Evolutionary conservation across 495 filamentous ascomycete species (phyloP), one percentile per base, ranked within the genome.

Genomic region (Neurospora tetraspora): DNA sequence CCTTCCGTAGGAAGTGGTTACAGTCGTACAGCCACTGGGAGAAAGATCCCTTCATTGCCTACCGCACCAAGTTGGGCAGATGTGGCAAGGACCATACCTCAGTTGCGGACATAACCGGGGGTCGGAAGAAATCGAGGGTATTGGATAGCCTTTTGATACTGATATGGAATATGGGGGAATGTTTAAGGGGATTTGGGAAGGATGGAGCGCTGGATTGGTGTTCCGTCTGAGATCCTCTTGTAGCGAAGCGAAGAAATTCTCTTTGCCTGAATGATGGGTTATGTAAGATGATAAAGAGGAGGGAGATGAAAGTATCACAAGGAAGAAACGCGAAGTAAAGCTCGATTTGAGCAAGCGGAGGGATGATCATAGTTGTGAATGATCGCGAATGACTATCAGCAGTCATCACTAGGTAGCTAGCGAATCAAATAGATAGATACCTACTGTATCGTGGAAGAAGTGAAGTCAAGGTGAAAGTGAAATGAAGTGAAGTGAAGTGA

Each of bases 31-130:
- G 59, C 45, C 2, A 39, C 23, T 61, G 12, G 18, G n/a, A 38
- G 75, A 7, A 73, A 65, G 39, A 65, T 78, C 18, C 80, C 80
- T 38, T 38, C 75, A 4, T 37, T 81, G 59, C 80, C 79, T 10
- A 81, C 79, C 39, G 77, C 73, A 2, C 71, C 76, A 70, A 81
- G 80, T 42, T 81, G 80, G 80, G 80, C 80, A 10, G 80, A 80
- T 69, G 78, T 81, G 5, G 79, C 78, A 11, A 70, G 70, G 69
- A 47, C 53, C 27, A 34, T 34, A 31, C 53, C 53, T 8, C 53
- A 31, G 14, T 61, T 36, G 18, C 40, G 70, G 39, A 36, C 8
- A 18, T 71, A n/a, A n/a, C 10, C 7, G 23, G 38, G 20, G 38
- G 11, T 45, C 7, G 31, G 2, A 39, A 12, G 23, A 18, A 9